Percentiles rank a stretch among this genome's conserved stretches.
Evolutionary conservation across 257 asterid species (phyloP).

Genomic region (Solanum habrochaites): DNA sequence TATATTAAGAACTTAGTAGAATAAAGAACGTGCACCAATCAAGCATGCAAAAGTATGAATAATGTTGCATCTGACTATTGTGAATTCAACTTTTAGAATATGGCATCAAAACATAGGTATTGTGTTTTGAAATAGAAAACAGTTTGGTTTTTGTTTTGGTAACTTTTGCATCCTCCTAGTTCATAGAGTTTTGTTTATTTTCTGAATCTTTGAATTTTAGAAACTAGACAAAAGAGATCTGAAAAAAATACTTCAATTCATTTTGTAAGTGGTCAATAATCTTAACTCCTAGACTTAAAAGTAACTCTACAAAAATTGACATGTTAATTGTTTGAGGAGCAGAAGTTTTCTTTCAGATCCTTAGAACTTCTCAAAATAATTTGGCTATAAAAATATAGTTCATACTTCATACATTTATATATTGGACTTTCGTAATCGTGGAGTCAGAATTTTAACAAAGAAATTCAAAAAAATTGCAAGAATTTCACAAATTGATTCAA

Average conservation of each 20-base stretch:
- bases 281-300: no score
- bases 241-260: not conserved
- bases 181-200: not conserved
- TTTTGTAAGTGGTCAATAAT: no score
- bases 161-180: not conserved
- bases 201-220: not conserved
- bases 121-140: not conserved
- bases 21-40: not conserved
- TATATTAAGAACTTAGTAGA: not conserved
- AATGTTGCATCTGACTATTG: not conserved
- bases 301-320: no score
- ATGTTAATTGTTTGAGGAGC: no score
- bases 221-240: not conserved
- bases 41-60: not conserved
- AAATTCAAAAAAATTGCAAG: no score
- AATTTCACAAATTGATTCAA: no score
- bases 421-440: no score
- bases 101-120: not conserved
- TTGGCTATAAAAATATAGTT: no score
- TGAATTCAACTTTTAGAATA: not conserved
- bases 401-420: no score
- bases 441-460: no score
- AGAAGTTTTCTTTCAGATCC: no score
- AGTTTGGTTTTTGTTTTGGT: not conserved
- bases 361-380: no score